These are phyloP conservation scores for Podila epicladia DNA, from an alignment of 192 early-diverging fungal species.

Conservation along the genomic window DNA sequence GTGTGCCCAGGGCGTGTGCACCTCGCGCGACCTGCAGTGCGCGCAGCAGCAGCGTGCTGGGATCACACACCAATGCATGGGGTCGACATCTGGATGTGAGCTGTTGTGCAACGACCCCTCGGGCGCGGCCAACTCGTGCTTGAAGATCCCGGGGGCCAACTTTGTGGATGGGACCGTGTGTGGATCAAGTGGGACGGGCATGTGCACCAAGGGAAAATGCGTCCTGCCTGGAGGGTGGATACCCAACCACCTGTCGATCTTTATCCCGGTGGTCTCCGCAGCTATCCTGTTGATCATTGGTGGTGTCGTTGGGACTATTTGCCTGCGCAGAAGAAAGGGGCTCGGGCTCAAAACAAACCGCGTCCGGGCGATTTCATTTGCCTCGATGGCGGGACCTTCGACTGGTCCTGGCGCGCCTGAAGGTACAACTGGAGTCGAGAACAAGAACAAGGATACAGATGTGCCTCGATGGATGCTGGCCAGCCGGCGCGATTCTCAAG, in stretches of 20 bases:
- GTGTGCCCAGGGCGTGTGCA: conserved; percentile 77
- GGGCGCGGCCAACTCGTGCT: background rate
- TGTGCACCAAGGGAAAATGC: conserved; percentile 66
- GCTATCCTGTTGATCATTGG: conserved; percentile 4
- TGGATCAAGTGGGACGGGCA: conserved; percentile 58
- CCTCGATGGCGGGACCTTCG: background rate
- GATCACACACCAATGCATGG: conserved; percentile 61
- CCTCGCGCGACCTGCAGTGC: conserved; percentile 75
- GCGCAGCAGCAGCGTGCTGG: conserved; percentile 54
- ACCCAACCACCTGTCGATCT: conserved; percentile 6
- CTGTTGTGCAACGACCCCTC: conserved; percentile 67
- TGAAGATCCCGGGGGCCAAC: conserved; percentile 51
- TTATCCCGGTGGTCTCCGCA: conserved; percentile 8
- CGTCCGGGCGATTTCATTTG: background rate
- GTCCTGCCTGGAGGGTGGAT: conserved; percentile 11
- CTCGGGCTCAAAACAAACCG: background rate
- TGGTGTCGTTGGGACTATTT: conserved; percentile 6
- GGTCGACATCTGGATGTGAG: conserved; percentile 59
- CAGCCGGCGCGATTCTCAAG: background rate
- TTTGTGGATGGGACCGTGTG: conserved; percentile 78
- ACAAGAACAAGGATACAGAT: conserved; percentile 1
- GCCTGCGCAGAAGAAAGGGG: conserved; percentile 1
- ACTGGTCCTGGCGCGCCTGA: background rate
- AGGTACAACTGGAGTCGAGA: background rate
- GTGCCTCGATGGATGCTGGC: conserved; percentile 19